Evolutionary conservation across 1,284 basidiomycete species (phyloP), one percentile per base, ranked within the genome.

Genomic region (Mrakiaceae sp.): DNA sequence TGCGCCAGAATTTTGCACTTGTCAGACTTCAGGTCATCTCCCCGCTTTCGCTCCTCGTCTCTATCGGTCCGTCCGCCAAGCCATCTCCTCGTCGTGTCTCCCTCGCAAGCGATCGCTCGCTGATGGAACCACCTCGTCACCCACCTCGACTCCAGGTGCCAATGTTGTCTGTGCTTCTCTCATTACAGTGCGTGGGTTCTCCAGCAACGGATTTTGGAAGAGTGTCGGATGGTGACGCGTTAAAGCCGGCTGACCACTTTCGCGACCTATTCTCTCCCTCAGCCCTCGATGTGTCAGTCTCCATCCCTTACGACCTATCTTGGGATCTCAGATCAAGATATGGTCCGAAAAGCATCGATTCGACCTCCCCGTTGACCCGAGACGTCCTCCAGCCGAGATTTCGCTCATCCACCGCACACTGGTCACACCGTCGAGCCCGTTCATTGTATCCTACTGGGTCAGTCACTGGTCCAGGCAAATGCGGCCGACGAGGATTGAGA

Each of bases 31-130:
- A 90, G 74, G 86, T 89, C 44, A 76, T 88, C 52, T 86, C 88
- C 0, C 90, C 89, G 0, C 78, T 92, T 1, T 87, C 86, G 16
- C 80, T 85, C 16, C 79, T 89, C 67, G 81, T 89, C 68, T 86
- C 84, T 71, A 82, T 87, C 52, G 84, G 82, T 11, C 2, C 11
- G 11, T 11, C 49, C 11, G 11, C 49, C 56, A 58, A 27, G 27
- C 58, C 52, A 7, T 16, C 55, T 27, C 47, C 8, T 48, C 42
- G 14, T 42, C 48, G 39, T 49, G 47, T 7, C 27, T 10, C 53
- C 11, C n/a, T 55, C 9, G 43, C 51, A 27, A 27, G 27, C 27
- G 27, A 27, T 27, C 27, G 27, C 27, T 27, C 27, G 27, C 27
- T 27, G 27, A 27, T 27, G 27, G 27, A 27, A 27, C 27, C 27